Percentiles rank a stretch among this genome's conserved stretches.
Evolutionary conservation across 1,284 basidiomycete species (phyloP).

Genomic region (Tilletia setariae): DNA sequence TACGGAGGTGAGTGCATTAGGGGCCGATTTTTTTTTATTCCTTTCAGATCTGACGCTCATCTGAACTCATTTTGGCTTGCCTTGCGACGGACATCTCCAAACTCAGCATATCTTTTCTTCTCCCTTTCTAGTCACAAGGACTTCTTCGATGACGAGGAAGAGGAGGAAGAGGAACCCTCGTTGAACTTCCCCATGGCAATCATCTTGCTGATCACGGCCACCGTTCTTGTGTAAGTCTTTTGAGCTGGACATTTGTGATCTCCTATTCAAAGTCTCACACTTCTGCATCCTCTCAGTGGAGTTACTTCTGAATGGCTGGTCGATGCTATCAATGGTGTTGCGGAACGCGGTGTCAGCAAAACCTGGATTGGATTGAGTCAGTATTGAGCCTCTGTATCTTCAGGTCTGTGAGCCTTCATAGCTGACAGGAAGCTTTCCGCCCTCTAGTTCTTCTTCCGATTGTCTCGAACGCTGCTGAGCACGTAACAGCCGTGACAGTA

Average conservation of each 20-base stretch:
- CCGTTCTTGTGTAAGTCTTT: conserved; percentile 22
- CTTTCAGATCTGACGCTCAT: too few species aligned
- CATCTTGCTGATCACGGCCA: conserved; percentile 34
- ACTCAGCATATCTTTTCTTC: conserved; percentile 40
- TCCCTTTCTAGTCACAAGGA: conserved; percentile 37
- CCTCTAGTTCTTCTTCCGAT: conserved; percentile 35
- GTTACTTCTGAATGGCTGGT: conserved; percentile 49
- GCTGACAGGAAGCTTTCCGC: background rate
- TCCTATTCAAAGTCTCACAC: background rate
- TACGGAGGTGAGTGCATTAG: conserved; percentile 21
- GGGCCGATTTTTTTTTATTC: background rate
- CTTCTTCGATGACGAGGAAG: conserved; percentile 32
- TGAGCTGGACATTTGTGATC: background rate
- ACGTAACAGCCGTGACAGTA: conserved; percentile 40
- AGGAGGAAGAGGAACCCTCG: conserved; percentile 39
- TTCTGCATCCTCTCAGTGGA: conserved; percentile 24
- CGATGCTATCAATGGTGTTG: conserved; percentile 36
- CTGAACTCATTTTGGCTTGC: too few species aligned
- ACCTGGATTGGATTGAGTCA: conserved; percentile 40
- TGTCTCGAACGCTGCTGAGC: conserved; percentile 42
- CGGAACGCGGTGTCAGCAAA: conserved; percentile 30
- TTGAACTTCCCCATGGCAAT: conserved; percentile 37
- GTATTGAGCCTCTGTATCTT: background rate
- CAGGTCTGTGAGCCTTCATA: background rate
- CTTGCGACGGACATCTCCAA: too few species aligned